Conservation (phyloP, 1,139 yeast genomes). For the Pichia kudriavzevii region DNA sequence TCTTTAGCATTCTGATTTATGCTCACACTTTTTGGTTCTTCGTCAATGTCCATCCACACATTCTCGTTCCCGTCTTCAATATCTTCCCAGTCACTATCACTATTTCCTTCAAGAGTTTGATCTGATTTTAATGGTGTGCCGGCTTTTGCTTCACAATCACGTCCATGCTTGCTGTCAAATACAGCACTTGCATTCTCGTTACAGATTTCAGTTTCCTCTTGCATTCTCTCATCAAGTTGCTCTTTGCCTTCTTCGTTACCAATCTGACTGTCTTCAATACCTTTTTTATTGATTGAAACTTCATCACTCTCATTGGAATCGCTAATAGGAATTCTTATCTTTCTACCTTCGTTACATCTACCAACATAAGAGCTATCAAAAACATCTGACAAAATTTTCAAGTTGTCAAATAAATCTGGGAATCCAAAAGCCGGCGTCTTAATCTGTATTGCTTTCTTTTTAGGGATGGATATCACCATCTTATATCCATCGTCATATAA, state of each 20-base stretch:
- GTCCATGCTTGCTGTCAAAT: too few relatives aligned
- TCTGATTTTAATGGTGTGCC: too few relatives aligned
- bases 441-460: constrained; percentile 5
- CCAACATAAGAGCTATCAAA: neutral
- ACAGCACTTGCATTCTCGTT: too few relatives aligned
- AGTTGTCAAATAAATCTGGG: constrained; percentile 4
- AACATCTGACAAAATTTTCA: neutral
- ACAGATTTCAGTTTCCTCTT: neutral
- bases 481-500: constrained; percentile 12
- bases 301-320: too few relatives aligned
- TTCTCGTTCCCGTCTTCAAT: too few relatives aligned
- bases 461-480: constrained; percentile 14
- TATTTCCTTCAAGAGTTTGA: too few relatives aligned
- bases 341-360: neutral
- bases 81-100: too few relatives aligned
- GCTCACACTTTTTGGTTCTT: constrained; percentile 2
- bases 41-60: too few relatives aligned
- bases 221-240: neutral
- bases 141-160: too few relatives aligned
- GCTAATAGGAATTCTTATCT: constrained; percentile 6
- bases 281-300: too few relatives aligned
- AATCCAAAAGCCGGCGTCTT: constrained; percentile 1
- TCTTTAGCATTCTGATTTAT: neutral
- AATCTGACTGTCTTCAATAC: too few relatives aligned
- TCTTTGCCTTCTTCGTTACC: neutral